Evolutionary conservation across 2,329 filamentous ascomycete species (phyloP).

Genomic region (Botrytis byssoidea): DNA sequence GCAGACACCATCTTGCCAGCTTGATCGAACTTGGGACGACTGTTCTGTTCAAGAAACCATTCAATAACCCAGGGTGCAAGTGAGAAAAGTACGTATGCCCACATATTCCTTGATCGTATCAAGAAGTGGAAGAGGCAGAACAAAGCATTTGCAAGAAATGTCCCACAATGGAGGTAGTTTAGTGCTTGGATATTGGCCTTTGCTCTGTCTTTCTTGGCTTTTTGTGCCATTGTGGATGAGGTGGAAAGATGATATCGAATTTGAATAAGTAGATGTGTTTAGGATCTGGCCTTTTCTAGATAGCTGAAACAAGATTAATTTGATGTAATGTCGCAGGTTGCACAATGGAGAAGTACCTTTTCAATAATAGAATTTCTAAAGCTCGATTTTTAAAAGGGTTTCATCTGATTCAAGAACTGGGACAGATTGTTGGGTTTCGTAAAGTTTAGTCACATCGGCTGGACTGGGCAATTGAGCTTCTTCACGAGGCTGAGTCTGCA

Average conservation of each 20-base stretch:
- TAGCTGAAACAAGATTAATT: not conserved
- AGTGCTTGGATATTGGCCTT: slow-evolving; percentile 76
- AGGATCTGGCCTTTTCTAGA: slow-evolving; percentile 14
- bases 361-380: not conserved
- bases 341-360: not conserved
- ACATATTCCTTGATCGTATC: slow-evolving; percentile 59
- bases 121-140: slow-evolving; percentile 72
- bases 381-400: not conserved
- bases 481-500: slow-evolving; percentile 18
- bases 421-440: not conserved
- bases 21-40: slow-evolving; percentile 70
- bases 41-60: slow-evolving; percentile 79
- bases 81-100: slow-evolving; percentile 71
- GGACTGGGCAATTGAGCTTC: not conserved
- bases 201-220: slow-evolving; percentile 54
- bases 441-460: not conserved
- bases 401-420: not conserved
- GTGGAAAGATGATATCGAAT: not conserved
- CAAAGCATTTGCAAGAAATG: slow-evolving; percentile 66
- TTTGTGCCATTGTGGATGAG: slow-evolving; percentile 37
- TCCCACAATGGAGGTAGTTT: slow-evolving; percentile 77
- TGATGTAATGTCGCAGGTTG: not conserved
- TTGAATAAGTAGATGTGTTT: slow-evolving; percentile 2
- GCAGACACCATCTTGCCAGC: slow-evolving; percentile 58
- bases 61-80: slow-evolving; percentile 76